Evolutionary conservation across 441 rosid species (phyloP), one percentile per base, ranked within the genome.

Genomic region (Hypseocharis bilobata): DNA sequence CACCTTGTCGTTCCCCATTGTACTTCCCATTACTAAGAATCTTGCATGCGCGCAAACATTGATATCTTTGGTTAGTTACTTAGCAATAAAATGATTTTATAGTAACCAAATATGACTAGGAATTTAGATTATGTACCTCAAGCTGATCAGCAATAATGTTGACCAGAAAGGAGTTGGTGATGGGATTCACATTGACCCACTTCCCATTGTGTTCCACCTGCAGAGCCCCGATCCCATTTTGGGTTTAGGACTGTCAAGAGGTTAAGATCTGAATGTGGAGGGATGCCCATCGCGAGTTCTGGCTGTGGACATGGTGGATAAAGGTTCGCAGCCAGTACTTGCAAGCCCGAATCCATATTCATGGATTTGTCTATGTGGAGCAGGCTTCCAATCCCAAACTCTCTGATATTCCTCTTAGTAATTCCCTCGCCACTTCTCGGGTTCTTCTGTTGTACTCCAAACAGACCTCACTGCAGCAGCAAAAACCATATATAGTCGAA

Each of bases 301-400:
- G 84, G 86, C 64, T 80, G 76, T 5, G 82, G 81, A 66, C 88
- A 84, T 2, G 85, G 74, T 6, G 88, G 88, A 28, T 84, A 82
- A 3, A 75, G 67, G 60, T 83, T 83, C 0, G 76, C 81, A 0
- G n/a, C 13, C 7, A 74, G 36, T 1, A 74, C 6, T 30, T 82
- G 88, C 0, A 70, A 40, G 6, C 86, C 74, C 2, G 63, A 62
- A 16, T 71, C 85, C 4, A 77, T 42, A 45, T 74, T 38, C 72
- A 80, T 0, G 23, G 71, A 52, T 70, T 76, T 67, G 0, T 80
- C 70, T 20, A 82, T 72, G 19, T 78, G n/a, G n/a, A 75, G 28
- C 61, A 4, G 0, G 38, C 7, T 60, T 81, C 84, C 55, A 81
- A 23, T 22, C 83, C 83, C 66, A 81, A 62, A 25, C 79, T 74